Evolutionary conservation across 345 rosid species (phyloP).

Genomic region (Bruguiera parviflora): DNA sequence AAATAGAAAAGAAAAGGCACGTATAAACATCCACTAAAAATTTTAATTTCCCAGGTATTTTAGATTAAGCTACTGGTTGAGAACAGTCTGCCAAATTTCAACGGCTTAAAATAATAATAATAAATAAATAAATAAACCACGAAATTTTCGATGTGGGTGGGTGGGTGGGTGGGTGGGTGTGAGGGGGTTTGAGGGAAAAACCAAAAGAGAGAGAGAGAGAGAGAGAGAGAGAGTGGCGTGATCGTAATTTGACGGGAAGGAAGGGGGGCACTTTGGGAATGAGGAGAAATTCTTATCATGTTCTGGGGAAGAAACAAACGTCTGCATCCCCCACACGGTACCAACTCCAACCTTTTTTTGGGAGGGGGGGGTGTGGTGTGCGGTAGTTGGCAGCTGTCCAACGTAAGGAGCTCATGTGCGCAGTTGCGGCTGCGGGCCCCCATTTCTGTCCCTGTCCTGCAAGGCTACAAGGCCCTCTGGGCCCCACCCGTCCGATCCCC

Average conservation of each 20-base stretch:
- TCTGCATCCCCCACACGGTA: constrained; percentile 14
- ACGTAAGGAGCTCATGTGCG: constrained; percentile 33
- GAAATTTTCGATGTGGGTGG: too few species aligned
- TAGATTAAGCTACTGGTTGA: too few species aligned
- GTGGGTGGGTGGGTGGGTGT: too few species aligned
- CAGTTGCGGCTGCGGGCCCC: constrained; percentile 27
- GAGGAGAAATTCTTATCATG: too few species aligned
- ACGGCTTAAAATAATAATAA: too few species aligned
- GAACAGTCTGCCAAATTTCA: too few species aligned
- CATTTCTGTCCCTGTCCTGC: neutral
- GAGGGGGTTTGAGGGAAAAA: neutral
- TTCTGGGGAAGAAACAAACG: neutral
- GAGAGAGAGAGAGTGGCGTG: neutral
- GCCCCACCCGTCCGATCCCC: neutral
- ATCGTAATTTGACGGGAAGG: neutral
- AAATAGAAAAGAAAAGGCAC: too few species aligned
- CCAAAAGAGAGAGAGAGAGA: neutral
- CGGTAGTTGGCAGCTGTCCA: constrained; percentile 32
- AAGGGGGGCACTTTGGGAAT: neutral
- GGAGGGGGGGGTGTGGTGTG: neutral
- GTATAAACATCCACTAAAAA: too few species aligned
- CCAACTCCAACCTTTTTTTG: constrained; percentile 25
- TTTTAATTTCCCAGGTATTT: too few species aligned
- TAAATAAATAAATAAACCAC: too few species aligned
- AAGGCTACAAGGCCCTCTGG: neutral